Base-by-base conservation (phyloP, 1,139 yeast genomes). In the Diutina rugosa region DNA sequence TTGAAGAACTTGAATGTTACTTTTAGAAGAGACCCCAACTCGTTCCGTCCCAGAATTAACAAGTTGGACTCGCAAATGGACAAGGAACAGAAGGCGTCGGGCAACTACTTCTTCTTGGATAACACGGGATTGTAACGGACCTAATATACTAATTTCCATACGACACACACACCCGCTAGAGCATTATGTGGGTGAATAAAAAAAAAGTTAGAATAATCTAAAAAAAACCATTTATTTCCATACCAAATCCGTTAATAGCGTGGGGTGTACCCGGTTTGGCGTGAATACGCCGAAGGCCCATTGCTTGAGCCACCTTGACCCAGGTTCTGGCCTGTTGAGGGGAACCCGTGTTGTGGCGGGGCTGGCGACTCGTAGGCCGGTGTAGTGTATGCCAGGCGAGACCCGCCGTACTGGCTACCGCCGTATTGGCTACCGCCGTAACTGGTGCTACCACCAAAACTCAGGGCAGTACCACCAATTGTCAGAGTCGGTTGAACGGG, bases 11-110 rank as follows among this genome's bases (percentile, higher is more conserved):
- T 93, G 78, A 90, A 93, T 66, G 99, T 95, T 62, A 95, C 99
- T 7, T 93, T 93, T 78, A 88, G 99, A 84, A 89, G 99, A 79
- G 99, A 93, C 76, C 98, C 99, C 67, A 89, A 85, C 70, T 89
- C 97, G 58, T 93, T 81, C 81, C 86, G 99, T 77, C 99, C 99
- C 67, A 87, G 99, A 82, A 93, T 93, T 72, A 93, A 93, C 79
- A 93, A 93, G 76, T 77, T 88, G 69, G 98, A 88, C 69, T 91
- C 98, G 58, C 99, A 93, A 79, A 90, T 93, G 96, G 99, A 93
- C 73, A 91, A 87, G 75, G 98, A 93, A 75, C 99, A 93, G 74
- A 93, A 93, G 76, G 68, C 81, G 55, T 69, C 82, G 56, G 99
- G 99, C 60, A 90, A 93, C 77, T 93, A 87, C 76, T 93, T 93